phyloP scores from a whole-genome alignment of 768 basidiomycete species.

The Agrocybe praecox region DNA sequence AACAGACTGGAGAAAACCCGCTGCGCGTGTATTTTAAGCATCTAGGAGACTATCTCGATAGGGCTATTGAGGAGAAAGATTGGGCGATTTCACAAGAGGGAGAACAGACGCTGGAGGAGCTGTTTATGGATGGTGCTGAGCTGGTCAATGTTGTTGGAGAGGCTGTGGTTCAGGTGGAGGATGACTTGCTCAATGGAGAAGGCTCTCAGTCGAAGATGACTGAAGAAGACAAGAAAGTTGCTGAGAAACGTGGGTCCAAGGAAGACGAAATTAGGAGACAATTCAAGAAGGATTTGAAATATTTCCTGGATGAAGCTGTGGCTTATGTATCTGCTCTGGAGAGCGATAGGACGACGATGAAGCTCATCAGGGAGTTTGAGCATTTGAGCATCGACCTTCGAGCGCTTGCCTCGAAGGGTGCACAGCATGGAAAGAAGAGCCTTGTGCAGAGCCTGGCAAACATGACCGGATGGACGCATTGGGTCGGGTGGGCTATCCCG shows the following conservation, averaged over 20 bases:
- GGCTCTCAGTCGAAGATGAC: background rate
- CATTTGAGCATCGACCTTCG: slow-evolving; percentile 13
- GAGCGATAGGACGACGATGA: slow-evolving; percentile 25
- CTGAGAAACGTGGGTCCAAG: background rate
- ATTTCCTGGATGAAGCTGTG: slow-evolving; percentile 18
- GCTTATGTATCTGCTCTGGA: slow-evolving; percentile 20
- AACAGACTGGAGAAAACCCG: slow-evolving; percentile 9
- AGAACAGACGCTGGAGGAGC: slow-evolving; percentile 12
- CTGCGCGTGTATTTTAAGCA: slow-evolving; percentile 19
- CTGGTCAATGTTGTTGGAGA: slow-evolving; percentile 22
- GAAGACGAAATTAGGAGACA: slow-evolving; percentile 11
- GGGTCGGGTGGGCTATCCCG: slow-evolving; percentile 36
- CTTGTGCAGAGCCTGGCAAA: slow-evolving; percentile 8
- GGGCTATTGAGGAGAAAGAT: slow-evolving; percentile 21
- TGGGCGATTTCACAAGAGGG: slow-evolving; percentile 24
- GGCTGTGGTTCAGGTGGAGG: slow-evolving; percentile 15
- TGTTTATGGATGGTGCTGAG: slow-evolving; percentile 23
- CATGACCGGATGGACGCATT: slow-evolving; percentile 25
- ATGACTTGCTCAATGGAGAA: slow-evolving; percentile 2
- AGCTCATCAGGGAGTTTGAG: slow-evolving; percentile 18
- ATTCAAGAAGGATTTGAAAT: slow-evolving; percentile 16
- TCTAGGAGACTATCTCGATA: slow-evolving; percentile 23
- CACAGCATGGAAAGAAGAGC: background rate
- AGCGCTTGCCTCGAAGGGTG: slow-evolving; percentile 9
- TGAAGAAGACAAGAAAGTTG: background rate